Evolutionary conservation across 1,284 basidiomycete genomes (phyloP).

Genomic region (Somion occarium): DNA sequence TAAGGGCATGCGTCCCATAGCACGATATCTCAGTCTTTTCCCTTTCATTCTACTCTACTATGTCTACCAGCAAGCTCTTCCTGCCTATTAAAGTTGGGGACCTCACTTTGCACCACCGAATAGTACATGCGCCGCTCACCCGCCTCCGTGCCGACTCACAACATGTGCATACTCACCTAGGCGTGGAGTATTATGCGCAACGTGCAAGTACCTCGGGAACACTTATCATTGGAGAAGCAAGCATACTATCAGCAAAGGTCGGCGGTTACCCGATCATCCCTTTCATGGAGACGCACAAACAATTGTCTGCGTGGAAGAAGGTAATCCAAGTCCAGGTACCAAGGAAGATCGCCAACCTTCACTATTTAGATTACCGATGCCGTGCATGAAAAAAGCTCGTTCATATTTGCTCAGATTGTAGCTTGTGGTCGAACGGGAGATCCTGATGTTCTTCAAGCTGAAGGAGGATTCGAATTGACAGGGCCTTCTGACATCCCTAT

Average conservation of each 20-base stretch:
- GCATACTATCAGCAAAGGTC: slow-evolving; percentile 35
- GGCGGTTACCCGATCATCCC: slow-evolving; percentile 35
- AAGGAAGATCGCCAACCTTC: background rate
- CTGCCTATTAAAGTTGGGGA: slow-evolving; percentile 40
- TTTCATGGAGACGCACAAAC: slow-evolving; percentile 40
- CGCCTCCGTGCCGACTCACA: slow-evolving; percentile 28
- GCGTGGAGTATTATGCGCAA: slow-evolving; percentile 43
- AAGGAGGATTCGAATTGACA: slow-evolving; percentile 28
- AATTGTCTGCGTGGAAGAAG: slow-evolving; percentile 43
- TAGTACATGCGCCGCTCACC: slow-evolving; percentile 47
- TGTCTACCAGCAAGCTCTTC: slow-evolving; percentile 34
- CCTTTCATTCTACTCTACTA: too few species aligned
- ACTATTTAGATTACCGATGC: slow-evolving; percentile 23
- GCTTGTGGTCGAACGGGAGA: slow-evolving; percentile 37
- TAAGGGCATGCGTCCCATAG: too few species aligned
- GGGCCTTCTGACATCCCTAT: slow-evolving; percentile 41
- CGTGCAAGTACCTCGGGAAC: slow-evolving; percentile 39
- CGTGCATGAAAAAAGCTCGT: slow-evolving; percentile 30
- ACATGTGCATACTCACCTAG: slow-evolving; percentile 26
- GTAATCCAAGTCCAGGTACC: slow-evolving; percentile 17
- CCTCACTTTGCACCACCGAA: slow-evolving; percentile 36
- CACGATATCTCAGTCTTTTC: too few species aligned
- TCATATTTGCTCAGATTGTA: slow-evolving; percentile 45
- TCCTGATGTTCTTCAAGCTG: slow-evolving; percentile 22
- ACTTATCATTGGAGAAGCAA: slow-evolving; percentile 45